phyloP scores from a whole-genome alignment of 2,329 filamentous ascomycete species.

The Thelonectria blattea region DNA sequence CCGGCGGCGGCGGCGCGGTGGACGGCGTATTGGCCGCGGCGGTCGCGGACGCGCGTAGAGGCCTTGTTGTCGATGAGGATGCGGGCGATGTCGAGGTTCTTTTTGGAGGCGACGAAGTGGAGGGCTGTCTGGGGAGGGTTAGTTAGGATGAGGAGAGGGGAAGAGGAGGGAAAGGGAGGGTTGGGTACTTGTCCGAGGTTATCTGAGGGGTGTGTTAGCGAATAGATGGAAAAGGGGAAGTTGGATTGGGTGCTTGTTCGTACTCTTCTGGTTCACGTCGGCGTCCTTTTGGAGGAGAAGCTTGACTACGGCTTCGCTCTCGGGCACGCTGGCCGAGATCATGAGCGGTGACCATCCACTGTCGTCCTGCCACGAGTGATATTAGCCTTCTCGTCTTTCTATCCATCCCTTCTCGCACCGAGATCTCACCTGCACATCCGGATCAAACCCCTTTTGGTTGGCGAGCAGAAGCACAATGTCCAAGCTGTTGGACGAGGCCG shows the following conservation, averaged over 20 bases:
- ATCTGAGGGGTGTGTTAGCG: constrained; percentile 49
- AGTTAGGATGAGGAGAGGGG: neutral
- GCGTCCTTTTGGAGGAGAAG: constrained; percentile 73
- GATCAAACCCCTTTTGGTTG: constrained; percentile 76
- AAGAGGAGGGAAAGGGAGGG: neutral
- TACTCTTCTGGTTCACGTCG: constrained; percentile 76
- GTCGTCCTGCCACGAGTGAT: constrained; percentile 60
- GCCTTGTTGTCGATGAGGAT: constrained; percentile 79
- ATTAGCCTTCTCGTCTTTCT: neutral
- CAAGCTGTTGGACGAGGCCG: constrained; percentile 79
- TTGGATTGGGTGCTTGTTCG: too few species aligned
- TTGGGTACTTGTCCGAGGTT: constrained; percentile 65
- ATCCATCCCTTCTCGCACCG: neutral
- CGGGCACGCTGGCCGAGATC: constrained; percentile 78
- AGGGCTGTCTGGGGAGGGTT: constrained; percentile 70
- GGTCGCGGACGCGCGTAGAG: constrained; percentile 81
- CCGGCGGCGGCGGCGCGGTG: constrained; percentile 92
- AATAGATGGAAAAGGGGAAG: neutral
- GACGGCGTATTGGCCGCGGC: constrained; percentile 84
- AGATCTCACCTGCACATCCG: constrained; percentile 72
- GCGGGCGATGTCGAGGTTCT: constrained; percentile 80
- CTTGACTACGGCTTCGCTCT: constrained; percentile 71
- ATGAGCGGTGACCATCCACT: constrained; percentile 85
- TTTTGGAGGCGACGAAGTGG: constrained; percentile 91
- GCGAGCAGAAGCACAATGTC: constrained; percentile 77